Base-by-base conservation (phyloP, 495 filamentous ascomycete genomes). In the Aspergillus steynii region DNA sequence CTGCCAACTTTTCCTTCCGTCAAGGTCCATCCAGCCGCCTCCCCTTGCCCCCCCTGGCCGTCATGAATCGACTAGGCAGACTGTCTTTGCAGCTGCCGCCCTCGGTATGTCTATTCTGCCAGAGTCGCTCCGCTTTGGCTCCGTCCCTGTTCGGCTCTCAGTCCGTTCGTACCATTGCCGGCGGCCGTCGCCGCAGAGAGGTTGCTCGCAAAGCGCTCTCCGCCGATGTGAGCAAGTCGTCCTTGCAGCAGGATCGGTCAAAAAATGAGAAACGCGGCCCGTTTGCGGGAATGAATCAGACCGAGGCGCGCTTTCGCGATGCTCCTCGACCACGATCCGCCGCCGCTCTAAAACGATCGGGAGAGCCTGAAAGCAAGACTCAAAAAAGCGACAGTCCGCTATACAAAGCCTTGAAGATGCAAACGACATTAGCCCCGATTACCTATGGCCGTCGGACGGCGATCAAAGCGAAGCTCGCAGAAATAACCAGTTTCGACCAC, bases 341-440 rank as follows among this genome's bases (percentile, higher is more conserved):
- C 37, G 79, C 74, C 46, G 77, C 71, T 42, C 67, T 77, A 56
- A 78, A 69, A 63, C 70, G 71, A 53, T 71, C 72, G 37, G 70
- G 76, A 65, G 61, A 73, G 7, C 34, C 62, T 2, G 74, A 71
- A 28, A 60, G 72, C 26, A 60, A 71, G 47, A 72, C 60, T 37
- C 67, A 61, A 67, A 82, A 68, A 73, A 76, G 60, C 69, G 77
- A 81, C 3, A 80, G 70, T 61, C 80, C 81, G 9, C 65, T 81
- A 25, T 91, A 86, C 72, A 93, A 96, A 71, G 94, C 95, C 7
- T 79, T 99, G 74, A 98, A 95, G 77, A 99, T 99, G 95, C 93
- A 95, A 71, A 86, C 88, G 50, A 79, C 90, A 0, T 75, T 99
- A 57, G 75, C 87, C 8, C 82, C 86, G 5, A 78, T 98, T 27